Base-by-base conservation (phyloP, 345 rosid species). In the Rhizophora mangle region DNA sequence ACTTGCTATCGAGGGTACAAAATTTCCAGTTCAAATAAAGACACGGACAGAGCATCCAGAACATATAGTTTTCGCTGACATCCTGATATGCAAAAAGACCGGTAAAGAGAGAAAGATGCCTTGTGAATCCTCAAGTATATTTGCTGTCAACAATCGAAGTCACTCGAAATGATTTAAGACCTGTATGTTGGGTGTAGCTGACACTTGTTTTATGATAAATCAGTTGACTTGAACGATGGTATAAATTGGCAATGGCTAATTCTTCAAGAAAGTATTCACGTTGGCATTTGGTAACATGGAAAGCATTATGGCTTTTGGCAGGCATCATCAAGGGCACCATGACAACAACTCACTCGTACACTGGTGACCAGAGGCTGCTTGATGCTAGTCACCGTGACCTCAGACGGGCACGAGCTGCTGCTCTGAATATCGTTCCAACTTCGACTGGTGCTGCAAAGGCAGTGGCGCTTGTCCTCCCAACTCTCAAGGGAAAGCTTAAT, bases 271-370 rank as follows among this genome's bases (percentile, higher is more conserved):
- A 21, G 49, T 3, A 13, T n/a, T 55, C 8, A 21, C 32, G n/a
- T 0, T 53, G 36, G 16, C 58, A 26, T 10, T 63, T 15, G 26
- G 2, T 29, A n/a, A 29, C 16, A 29, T 43, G 10, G 19, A 37
- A 58, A 67, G 49, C 11, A 71, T 46, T 56, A 32, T 6, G 30
- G 47, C 4, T 16, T 49, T 8, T 71, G 63, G 52, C 77, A 92
- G 97, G 98, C 8, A 93, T 93, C 79, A 89, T 90, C 70, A 93
- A 93, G 91, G 98, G 98, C 46, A 93, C 98, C 75, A 93, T 93
- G 98, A 93, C 98, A 20, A 93, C 98, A 20, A 93, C 98, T 78
- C 98, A 93, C 81, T 93, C 98, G 6, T 93, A 93, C 91, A 93
- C 98, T 0, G 96, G 98, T 26, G 98, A 93, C 87, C 97, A 93